Percentiles rank a stretch among this genome's conserved stretches.
Evolutionary conservation across 2,329 filamentous ascomycete genomes (phyloP).

Genomic region (Pseudogymnoascus pannorum): DNA sequence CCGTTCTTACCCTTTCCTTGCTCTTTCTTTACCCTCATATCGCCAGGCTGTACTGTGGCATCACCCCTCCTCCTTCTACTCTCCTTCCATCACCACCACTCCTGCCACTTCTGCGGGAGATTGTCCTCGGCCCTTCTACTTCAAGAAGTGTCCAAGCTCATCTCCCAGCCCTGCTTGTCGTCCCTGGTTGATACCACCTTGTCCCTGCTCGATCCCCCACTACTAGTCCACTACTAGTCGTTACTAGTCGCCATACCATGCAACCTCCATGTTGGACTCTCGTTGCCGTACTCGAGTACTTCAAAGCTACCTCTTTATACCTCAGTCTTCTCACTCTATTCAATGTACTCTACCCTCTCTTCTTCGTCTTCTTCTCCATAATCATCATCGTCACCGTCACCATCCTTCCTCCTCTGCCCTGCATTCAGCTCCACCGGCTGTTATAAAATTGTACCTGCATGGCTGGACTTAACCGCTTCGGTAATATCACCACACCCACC

Average conservation of each 20-base stretch:
- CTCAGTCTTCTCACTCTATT: neutral
- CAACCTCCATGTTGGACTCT: neutral
- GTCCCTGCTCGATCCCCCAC: neutral
- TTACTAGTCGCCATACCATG: neutral
- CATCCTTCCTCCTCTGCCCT: neutral
- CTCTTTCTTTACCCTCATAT: neutral
- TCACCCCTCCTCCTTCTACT: neutral
- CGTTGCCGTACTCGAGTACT: neutral
- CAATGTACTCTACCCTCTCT: neutral
- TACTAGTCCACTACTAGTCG: neutral
- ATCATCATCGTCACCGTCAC: too few species aligned
- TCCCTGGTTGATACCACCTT: too few species aligned
- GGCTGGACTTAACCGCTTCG: neutral
- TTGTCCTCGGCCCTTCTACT: neutral
- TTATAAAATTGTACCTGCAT: neutral
- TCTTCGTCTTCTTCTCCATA: neutral
- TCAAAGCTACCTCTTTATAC: neutral
- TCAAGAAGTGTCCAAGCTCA: neutral
- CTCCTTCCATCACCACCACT: neutral
- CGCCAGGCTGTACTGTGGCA: neutral
- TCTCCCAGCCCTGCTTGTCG: neutral
- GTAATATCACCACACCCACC: neutral
- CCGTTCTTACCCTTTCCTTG: neutral
- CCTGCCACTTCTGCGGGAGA: neutral
- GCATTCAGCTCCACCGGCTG: neutral